Evolutionary conservation across 768 basidiomycete species (phyloP).

Genomic region (Trametes cingulata): DNA sequence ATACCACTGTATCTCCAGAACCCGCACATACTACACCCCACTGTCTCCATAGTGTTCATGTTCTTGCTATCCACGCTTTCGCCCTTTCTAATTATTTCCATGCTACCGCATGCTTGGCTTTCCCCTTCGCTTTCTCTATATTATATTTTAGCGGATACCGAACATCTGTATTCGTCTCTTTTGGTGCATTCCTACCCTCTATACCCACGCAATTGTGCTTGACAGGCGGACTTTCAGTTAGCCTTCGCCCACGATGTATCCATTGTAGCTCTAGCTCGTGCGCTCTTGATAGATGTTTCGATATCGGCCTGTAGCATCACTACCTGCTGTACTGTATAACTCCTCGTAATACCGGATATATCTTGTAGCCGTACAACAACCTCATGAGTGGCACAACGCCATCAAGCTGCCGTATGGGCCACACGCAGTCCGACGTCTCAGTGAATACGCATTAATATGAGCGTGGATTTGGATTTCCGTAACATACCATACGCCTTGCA

Average conservation of each 20-base stretch:
- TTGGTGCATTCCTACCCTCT: constrained; percentile 14
- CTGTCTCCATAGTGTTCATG: neutral
- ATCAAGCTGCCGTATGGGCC: too few relatives aligned
- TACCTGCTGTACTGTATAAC: neutral
- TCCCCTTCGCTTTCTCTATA: neutral
- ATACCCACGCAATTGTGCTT: constrained; percentile 6
- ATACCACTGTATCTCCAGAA: constrained; percentile 2
- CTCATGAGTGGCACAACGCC: neutral
- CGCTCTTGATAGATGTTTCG: constrained; percentile 2
- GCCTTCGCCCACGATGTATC: neutral
- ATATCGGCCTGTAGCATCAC: constrained; percentile 13
- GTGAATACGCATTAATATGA: too few relatives aligned
- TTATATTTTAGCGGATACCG: constrained; percentile 9
- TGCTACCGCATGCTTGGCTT: constrained; percentile 1
- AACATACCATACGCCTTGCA: too few relatives aligned
- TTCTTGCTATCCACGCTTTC: constrained; percentile 13
- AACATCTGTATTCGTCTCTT: constrained; percentile 7
- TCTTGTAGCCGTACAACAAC: neutral
- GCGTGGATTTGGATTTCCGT: too few relatives aligned
- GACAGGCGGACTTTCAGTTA: neutral
- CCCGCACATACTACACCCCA: neutral
- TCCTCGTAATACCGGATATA: neutral
- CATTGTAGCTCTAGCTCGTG: constrained; percentile 22
- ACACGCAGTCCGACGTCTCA: too few relatives aligned
- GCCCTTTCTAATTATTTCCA: constrained; percentile 14